phyloP scores from a whole-genome alignment of 23 red algal species.

The Pyropia yezoensis region DNA sequence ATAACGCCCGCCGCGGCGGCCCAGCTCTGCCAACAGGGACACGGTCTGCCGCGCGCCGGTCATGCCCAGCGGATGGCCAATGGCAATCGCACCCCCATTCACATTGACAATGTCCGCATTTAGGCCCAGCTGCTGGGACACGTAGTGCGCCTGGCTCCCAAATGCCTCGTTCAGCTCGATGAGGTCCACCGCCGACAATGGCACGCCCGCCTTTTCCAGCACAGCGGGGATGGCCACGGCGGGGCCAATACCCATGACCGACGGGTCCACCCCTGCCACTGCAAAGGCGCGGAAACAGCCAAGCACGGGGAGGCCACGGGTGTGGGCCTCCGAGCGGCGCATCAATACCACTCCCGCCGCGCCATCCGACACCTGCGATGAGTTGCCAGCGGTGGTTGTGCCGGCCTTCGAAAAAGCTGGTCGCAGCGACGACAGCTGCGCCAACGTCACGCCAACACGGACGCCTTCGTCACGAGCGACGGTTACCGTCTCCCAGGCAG shows the following conservation, averaged over 20 bases:
- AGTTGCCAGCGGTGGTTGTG: slow-evolving; percentile 93
- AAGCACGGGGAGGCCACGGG: slow-evolving; percentile 55
- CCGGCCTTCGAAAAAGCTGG: slow-evolving; percentile 84
- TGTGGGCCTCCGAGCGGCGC: slow-evolving; percentile 83
- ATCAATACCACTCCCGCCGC: slow-evolving; percentile 88
- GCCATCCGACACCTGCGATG: slow-evolving; percentile 96
- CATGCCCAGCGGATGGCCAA: slow-evolving; percentile 98
- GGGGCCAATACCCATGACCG: slow-evolving; percentile 96
- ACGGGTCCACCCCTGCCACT: slow-evolving; percentile 84
- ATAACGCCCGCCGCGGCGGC: slow-evolving; percentile 55
- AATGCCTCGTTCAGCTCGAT: slow-evolving; percentile 99
- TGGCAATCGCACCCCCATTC: slow-evolving; percentile 95
- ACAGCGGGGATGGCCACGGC: slow-evolving; percentile 74
- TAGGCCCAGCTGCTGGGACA: slow-evolving; percentile 60
- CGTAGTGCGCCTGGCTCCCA: slow-evolving; percentile 91
- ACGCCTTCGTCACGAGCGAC: slow-evolving; percentile 90
- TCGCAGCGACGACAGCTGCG: slow-evolving; percentile 57
- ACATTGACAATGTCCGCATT: slow-evolving; percentile 95
- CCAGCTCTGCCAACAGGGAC: slow-evolving; percentile 82
- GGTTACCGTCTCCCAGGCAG: slow-evolving; percentile 29
- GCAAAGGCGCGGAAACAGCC: slow-evolving; percentile 73
- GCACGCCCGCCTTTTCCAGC: slow-evolving; percentile 70
- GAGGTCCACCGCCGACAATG: slow-evolving; percentile 62
- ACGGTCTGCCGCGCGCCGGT: slow-evolving; percentile 81
- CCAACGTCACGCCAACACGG: slow-evolving; percentile 69